phyloP scores from a whole-genome alignment of 306 rosid species.

The Lathyrus oleraceus region DNA sequence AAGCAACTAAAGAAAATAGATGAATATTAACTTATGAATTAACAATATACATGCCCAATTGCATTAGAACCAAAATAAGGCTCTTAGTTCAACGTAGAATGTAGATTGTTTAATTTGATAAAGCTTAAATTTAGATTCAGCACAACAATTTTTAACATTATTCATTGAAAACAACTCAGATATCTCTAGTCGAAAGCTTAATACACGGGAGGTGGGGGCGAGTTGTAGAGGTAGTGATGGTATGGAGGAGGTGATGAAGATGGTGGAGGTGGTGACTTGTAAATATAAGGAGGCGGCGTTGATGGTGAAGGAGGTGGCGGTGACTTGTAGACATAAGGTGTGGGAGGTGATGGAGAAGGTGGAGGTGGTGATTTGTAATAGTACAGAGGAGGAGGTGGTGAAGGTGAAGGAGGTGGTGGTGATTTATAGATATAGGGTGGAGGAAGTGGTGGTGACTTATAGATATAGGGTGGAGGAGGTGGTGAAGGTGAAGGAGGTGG shows the following conservation, averaged over 20 bases:
- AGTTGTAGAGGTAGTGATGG: conserved; percentile 28
- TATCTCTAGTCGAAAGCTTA: background rate
- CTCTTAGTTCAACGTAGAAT: background rate
- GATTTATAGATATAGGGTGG: too few relatives aligned
- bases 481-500: too few relatives aligned
- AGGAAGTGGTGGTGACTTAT: too few relatives aligned
- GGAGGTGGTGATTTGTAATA: background rate
- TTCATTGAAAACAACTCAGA: conserved; percentile 3
- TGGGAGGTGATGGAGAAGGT: background rate
- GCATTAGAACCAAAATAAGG: background rate
- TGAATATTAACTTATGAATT: background rate
- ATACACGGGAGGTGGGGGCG: conserved; percentile 28
- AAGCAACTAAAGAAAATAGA: background rate
- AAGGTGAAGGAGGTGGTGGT: too few relatives aligned
- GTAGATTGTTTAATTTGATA: background rate
- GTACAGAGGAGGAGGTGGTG: background rate
- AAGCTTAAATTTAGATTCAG: background rate
- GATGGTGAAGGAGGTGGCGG: background rate
- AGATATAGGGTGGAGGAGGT: too few relatives aligned
- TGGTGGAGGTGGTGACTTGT: conserved; percentile 13
- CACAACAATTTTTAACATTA: background rate
- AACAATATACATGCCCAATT: background rate
- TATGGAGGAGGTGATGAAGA: conserved; percentile 30
- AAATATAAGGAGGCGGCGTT: background rate
- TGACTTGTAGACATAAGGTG: background rate